Evolutionary conservation across 495 filamentous ascomycete species (phyloP).

Genomic region (Xylaria grammica): DNA sequence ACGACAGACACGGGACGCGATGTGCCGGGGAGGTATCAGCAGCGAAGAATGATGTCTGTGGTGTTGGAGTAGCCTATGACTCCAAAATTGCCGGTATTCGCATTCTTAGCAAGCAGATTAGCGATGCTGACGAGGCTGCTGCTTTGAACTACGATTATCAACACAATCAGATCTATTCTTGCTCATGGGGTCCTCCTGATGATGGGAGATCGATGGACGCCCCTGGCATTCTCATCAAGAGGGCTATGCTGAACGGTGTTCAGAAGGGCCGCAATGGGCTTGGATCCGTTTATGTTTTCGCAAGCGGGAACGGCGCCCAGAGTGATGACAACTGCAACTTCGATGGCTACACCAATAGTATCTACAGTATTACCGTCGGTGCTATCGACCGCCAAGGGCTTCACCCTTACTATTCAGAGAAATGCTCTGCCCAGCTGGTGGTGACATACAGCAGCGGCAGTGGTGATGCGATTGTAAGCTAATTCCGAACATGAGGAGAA

Average conservation of each 20-base stretch:
- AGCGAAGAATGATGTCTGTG: conserved; percentile 90
- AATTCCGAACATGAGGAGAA: not conserved
- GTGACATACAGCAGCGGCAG: conserved; percentile 95
- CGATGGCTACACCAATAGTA: conserved; percentile 98
- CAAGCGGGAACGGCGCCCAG: conserved; percentile 91
- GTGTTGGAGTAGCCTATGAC: conserved; percentile 92
- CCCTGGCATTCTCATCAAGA: conserved; percentile 84
- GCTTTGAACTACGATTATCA: conserved; percentile 92
- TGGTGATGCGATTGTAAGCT: conserved; percentile 74
- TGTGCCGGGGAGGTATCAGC: conserved; percentile 95
- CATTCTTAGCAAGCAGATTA: conserved; percentile 88
- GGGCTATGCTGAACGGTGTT: conserved; percentile 89
- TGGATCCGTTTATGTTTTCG: conserved; percentile 97
- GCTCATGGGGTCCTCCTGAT: conserved; percentile 96
- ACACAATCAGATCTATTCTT: conserved; percentile 95
- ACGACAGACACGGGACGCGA: conserved; percentile 90
- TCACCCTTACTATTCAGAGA: conserved; percentile 93
- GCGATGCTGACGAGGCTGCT: conserved; percentile 87
- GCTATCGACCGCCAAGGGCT: conserved; percentile 84
- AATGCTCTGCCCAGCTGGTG: conserved; percentile 92
- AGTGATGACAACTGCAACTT: conserved; percentile 97
- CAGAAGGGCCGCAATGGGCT: conserved; percentile 82
- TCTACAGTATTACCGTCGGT: conserved; percentile 96
- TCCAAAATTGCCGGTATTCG: conserved; percentile 88
- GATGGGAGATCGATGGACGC: conserved; percentile 93